These are phyloP conservation scores for Biscogniauxia sp. DNA, from an alignment of 2,329 filamentous ascomycete species.

Conservation along the genomic window DNA sequence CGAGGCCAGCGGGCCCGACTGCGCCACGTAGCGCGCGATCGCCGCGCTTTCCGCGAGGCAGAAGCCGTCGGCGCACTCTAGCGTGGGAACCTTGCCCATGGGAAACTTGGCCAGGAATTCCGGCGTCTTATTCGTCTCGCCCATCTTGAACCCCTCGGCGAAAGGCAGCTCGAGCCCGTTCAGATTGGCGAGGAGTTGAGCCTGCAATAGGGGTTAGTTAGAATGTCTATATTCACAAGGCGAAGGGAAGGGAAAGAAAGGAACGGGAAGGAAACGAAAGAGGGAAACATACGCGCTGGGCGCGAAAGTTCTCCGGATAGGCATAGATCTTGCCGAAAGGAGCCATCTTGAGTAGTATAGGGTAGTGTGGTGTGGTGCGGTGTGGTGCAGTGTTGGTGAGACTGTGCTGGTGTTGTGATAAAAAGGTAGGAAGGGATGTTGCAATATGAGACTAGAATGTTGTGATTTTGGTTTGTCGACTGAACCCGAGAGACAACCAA, in stretches of 20 bases:
- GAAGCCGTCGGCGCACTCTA: constrained; percentile 47
- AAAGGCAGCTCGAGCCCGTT: constrained; percentile 39
- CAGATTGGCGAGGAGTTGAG: constrained; percentile 34
- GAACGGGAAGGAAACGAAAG: not conserved
- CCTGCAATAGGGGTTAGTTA: constrained; percentile 24
- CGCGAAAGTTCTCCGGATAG: constrained; percentile 38
- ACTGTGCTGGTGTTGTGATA: too few relatives aligned
- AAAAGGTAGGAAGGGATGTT: constrained; percentile 10
- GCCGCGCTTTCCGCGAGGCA: constrained; percentile 44
- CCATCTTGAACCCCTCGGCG: constrained; percentile 39
- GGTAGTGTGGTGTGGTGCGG: not conserved
- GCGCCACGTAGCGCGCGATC: constrained; percentile 46
- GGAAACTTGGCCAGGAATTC: constrained; percentile 51
- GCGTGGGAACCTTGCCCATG: constrained; percentile 49
- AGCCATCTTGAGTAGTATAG: constrained; percentile 32
- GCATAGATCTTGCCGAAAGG: constrained; percentile 39
- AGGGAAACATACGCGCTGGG: constrained; percentile 32
- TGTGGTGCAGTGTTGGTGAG: too few relatives aligned
- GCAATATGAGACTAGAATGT: constrained; percentile 13
- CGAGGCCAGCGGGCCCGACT: constrained; percentile 40
- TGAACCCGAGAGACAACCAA: not conserved
- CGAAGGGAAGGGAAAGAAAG: too few relatives aligned
- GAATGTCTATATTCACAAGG: not conserved
- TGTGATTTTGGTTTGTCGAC: constrained; percentile 7
- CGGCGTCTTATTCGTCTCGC: constrained; percentile 41